Evolutionary conservation across 2,329 filamentous ascomycete genomes (phyloP), one percentile per base, ranked within the genome.

Genomic region (Myriangium duriaei): DNA sequence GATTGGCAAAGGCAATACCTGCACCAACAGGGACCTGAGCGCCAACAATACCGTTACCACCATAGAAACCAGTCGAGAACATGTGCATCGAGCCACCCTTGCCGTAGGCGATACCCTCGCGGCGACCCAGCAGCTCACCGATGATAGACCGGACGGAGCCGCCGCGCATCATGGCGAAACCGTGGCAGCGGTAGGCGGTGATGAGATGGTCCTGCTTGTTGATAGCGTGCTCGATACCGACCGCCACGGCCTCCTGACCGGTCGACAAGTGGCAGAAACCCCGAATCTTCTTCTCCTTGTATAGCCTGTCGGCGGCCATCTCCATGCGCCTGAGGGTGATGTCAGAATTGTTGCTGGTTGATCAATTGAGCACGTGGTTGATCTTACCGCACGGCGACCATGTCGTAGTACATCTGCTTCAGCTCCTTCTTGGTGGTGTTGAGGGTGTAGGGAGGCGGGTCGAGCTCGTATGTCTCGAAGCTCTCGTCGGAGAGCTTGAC

Each of bases 251-350:
- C 74, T 98, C 91, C 68, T 98, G 91, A 47, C 91, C 91, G 43
- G 82, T 93, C 42, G 91, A 96, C 65, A 98, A 68, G 69, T 98
- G 91, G 71, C 91, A 98, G 81, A 98, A 98, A 69, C 91, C 91
- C 55, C 91, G 83, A 55, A 98, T 96, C 76, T 98, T 96, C 81
- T 98, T 98, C 73, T 96, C 91, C 74, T 98, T 98, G 83, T 98
- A 98, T 57, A 98, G 72, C 61, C 88, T 78, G 62, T 98, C 91
- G 68, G 91, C 86, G 50, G 88, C 87, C 88, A 98, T 94, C 69
- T 98, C 91, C 91, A 98, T 94, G 64, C 93, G 91, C 68, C 87
- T 94, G 53, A n/a, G n/a, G 40, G 38, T 7, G 4, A 11, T 29
- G 16, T 28, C 29, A 16, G 45, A 32, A 34, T 18, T 16, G 24